Evolutionary conservation across 1,284 basidiomycete species (phyloP), one percentile per base, ranked within the genome.

Genomic region (Puccinia brachypodii): DNA sequence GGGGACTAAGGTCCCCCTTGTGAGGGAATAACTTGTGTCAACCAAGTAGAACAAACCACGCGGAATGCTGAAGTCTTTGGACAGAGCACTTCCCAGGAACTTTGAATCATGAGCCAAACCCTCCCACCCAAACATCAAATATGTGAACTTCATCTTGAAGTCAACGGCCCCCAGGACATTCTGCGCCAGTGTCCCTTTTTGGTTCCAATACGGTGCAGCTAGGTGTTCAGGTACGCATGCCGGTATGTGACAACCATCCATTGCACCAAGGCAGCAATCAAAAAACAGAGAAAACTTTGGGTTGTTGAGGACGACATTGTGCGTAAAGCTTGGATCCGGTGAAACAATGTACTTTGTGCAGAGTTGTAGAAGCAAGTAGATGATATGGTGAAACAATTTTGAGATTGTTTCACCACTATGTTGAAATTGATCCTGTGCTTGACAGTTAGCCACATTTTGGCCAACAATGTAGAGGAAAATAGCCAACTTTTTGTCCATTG

Each of bases 161-260:
- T 83, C 83, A 25, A 83, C 84, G 3, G 66, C 82, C 14, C 86
- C 86, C 22, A 88, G 85, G 58, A 85, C 85, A 83, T 88, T 89
- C 76, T 87, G 86, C 0, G 86, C 82, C 31, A 87, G 47, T 9
- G 81, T 72, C 36, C 88, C 88, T 83, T 89, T 88, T 0, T 84
- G 84, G 81, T 88, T 86, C 0, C 85, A 84, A 42, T 85, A 84
- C 7, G 79, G 81, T 38, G 84, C 83, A 0, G 83, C 82, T 3
- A 86, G 84, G 4, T 42, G 73, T 14, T 83, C 78, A 22, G 86
- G 82, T 19, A 86, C 83, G 36, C 44, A 84, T 19, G 83, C 85
- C 42, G 84, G 82, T 44, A 88, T 86, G 72, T 88, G 87, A 19
- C 85, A 87, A 0, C 88, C 87, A 85, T 89, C 88, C 33, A 89